Conservation (phyloP, 352 stramenopile species). For the Phytopythium helicoides region DNA sequence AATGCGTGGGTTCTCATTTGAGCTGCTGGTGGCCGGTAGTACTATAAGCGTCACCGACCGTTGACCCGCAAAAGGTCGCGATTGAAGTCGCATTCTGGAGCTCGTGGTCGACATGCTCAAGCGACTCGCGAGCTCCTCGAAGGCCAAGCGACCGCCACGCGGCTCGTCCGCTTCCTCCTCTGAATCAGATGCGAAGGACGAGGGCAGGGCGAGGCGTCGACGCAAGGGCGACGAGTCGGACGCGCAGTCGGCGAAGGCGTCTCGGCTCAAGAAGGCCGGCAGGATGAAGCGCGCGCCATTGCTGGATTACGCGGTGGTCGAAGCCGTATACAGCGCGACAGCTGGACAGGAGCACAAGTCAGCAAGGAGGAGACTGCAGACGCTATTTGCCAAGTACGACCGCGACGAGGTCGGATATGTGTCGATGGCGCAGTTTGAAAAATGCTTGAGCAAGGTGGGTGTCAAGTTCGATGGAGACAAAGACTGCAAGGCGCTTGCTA, state of each 20-base stretch:
- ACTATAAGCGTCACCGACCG: neutral
- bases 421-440: slow-evolving; percentile 45
- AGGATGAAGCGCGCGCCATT: slow-evolving; percentile 55
- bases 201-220: too few relatives aligned
- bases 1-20: neutral
- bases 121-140: slow-evolving; percentile 5
- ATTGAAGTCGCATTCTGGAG: neutral
- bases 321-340: slow-evolving; percentile 50
- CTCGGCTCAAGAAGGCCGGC: slow-evolving; percentile 27
- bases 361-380: slow-evolving; percentile 34
- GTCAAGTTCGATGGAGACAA: slow-evolving; percentile 36
- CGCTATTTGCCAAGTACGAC: slow-evolving; percentile 58
- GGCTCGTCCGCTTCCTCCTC: too few relatives aligned
- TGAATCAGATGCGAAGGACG: too few relatives aligned
- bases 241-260: slow-evolving; percentile 9
- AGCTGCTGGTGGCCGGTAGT: too few relatives aligned
- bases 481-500: slow-evolving; percentile 31
- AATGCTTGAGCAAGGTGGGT: slow-evolving; percentile 53
- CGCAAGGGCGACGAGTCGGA: too few relatives aligned
- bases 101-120: slow-evolving; percentile 26
- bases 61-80: slow-evolving; percentile 10
- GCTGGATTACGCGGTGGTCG: slow-evolving; percentile 40
- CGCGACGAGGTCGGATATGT: slow-evolving; percentile 26
- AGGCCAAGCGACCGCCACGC: neutral
- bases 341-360: slow-evolving; percentile 38